These are phyloP conservation scores for Acanthamoeba quina DNA, from an alignment of 208 protist genomes.

Conservation along the genomic window DNA sequence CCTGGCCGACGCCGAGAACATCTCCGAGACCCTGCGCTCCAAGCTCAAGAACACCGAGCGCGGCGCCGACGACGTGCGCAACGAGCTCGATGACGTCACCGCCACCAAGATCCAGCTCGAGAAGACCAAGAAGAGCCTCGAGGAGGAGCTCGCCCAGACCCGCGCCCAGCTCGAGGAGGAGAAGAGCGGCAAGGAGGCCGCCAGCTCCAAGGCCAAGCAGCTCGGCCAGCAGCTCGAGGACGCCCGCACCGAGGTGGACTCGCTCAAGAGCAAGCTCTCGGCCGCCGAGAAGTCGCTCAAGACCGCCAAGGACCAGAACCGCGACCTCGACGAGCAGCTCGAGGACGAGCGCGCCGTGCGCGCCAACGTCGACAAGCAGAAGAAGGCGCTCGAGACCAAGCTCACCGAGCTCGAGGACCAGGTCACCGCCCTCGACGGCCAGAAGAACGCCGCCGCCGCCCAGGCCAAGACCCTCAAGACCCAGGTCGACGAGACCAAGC, in stretches of 20 bases:
- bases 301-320: conserved; percentile 70
- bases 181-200: conserved; percentile 1
- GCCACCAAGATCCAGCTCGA: conserved; percentile 63
- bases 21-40: conserved; percentile 60
- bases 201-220: conserved; percentile 35
- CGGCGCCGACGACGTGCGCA: conserved; percentile 39
- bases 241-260: conserved; percentile 39
- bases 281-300: conserved; percentile 71
- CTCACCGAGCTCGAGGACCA: conserved; percentile 78
- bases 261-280: conserved; percentile 59
- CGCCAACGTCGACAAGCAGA: conserved; percentile 80
- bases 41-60: conserved; percentile 54
- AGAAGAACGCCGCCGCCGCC: conserved; percentile 7
- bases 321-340: conserved; percentile 74
- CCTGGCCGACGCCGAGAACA: conserved; percentile 47
- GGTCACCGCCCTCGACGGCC: conserved; percentile 75
- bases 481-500: conserved; percentile 62
- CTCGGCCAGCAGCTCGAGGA: conserved; percentile 51
- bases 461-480: conserved; percentile 48
- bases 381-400: conserved; percentile 83
- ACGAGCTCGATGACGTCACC: conserved; percentile 53
- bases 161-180: conserved; percentile 48
- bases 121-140: conserved; percentile 77
- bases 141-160: conserved; percentile 68
- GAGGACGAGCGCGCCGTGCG: conserved; percentile 77